Percentiles rank a stretch among this genome's conserved stretches.
Evolutionary conservation across 106 monocot genomes (phyloP).

Genomic region (Cymbidium sinense): DNA sequence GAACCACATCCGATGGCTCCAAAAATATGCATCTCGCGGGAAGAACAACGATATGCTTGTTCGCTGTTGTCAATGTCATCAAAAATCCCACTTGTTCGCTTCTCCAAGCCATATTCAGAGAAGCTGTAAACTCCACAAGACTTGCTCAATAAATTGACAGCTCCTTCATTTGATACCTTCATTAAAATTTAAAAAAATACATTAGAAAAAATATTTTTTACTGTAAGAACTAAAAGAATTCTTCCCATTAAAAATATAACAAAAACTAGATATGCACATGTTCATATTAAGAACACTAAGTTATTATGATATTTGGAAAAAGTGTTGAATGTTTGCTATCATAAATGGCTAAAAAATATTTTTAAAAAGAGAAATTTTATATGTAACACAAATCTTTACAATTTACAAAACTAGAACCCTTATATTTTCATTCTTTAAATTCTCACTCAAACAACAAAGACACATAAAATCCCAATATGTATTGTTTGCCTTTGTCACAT

Average conservation of each 20-base stretch:
- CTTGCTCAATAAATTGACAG: constrained; percentile 87
- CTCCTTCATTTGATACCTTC: constrained; percentile 84
- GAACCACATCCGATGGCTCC: constrained; percentile 92
- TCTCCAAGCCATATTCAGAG: constrained; percentile 87
- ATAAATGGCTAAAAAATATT: not conserved
- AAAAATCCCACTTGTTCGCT: constrained; percentile 34
- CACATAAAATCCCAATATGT: too few species aligned
- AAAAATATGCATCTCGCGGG: constrained; percentile 91
- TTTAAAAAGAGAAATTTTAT: not conserved
- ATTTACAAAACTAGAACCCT: too few species aligned
- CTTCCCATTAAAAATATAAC: not conserved
- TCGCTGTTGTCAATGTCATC: constrained; percentile 53
- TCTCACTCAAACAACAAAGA: too few species aligned
- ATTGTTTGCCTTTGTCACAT: too few species aligned
- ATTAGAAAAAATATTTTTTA: not conserved
- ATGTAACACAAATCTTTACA: too few species aligned
- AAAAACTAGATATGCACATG: not conserved
- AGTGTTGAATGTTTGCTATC: not conserved
- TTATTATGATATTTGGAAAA: not conserved
- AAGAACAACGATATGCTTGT: constrained; percentile 82
- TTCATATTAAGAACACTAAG: not conserved
- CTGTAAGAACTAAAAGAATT: not conserved
- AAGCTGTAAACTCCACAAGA: constrained; percentile 88
- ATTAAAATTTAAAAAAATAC: constrained; percentile 7
- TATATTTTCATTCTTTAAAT: too few species aligned